These are phyloP conservation scores for Coffea humblotiana DNA, from an alignment of 305 asterid genomes.

Conservation along the genomic window DNA sequence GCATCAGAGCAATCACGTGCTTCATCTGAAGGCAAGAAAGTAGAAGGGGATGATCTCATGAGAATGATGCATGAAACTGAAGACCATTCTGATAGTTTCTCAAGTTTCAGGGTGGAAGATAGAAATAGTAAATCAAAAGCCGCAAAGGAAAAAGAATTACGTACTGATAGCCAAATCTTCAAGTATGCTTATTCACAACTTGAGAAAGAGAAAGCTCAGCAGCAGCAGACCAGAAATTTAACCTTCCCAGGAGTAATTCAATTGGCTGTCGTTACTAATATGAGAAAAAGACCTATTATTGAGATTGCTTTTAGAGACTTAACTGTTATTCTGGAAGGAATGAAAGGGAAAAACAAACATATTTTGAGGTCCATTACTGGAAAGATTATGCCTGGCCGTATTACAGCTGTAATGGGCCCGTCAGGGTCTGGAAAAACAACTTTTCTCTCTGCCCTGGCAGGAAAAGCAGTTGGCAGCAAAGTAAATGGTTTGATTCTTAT, in stretches of 20 bases:
- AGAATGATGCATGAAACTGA: constrained; percentile 38
- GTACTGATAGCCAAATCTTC: constrained; percentile 89
- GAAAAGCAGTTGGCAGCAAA: constrained; percentile 85
- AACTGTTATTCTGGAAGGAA: constrained; percentile 74
- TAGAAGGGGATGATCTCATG: constrained; percentile 35
- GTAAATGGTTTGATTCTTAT: constrained; percentile 64
- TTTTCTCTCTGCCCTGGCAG: constrained; percentile 91
- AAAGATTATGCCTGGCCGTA: constrained; percentile 77
- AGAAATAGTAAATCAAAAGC: constrained; percentile 38
- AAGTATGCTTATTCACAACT: constrained; percentile 87
- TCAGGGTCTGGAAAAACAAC: constrained; percentile 99
- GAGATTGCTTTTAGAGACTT: constrained; percentile 77
- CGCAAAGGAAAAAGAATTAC: constrained; percentile 55
- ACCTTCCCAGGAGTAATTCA: constrained; percentile 89
- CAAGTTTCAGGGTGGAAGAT: constrained; percentile 38
- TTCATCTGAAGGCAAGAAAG: constrained; percentile 35
- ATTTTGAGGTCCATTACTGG: constrained; percentile 81
- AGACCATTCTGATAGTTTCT: constrained; percentile 38
- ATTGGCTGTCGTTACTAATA: constrained; percentile 61
- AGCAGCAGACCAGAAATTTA: constrained; percentile 62
- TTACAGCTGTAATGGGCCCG: constrained; percentile 95
- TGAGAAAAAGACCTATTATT: constrained; percentile 63
- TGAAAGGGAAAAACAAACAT: constrained; percentile 43
- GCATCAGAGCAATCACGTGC: constrained; percentile 31
- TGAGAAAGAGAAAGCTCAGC: constrained; percentile 88